Percentiles rank a stretch among this genome's conserved stretches.
Conservation (phyloP, 106 monocot species). For the Dendrobium chrysotoxum region DNA sequence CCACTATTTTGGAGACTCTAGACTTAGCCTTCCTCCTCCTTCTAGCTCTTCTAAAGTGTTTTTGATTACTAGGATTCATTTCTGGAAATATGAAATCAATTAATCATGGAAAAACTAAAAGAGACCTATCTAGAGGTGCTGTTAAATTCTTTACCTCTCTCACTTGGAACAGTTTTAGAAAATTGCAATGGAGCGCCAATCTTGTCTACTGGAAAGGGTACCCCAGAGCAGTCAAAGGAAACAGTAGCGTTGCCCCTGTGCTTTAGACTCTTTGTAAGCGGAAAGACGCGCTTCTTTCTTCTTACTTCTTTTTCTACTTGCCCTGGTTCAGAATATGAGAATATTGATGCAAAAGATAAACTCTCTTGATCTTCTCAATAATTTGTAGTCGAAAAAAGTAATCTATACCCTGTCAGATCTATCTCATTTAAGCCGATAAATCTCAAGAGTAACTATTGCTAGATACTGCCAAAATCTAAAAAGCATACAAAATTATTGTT, state of each 20-base stretch:
- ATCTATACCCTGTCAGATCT: not conserved
- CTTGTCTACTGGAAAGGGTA: not conserved
- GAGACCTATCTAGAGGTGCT: not conserved
- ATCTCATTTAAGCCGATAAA: not conserved
- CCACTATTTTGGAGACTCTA: not conserved
- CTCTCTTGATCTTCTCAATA: not conserved
- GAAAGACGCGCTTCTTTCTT: not conserved
- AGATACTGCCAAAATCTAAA: not conserved
- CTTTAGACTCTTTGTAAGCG: not conserved
- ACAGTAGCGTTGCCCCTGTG: not conserved
- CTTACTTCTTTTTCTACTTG: not conserved
- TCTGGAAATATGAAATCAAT: not conserved
- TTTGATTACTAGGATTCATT: not conserved
- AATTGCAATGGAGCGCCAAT: not conserved
- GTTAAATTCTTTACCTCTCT: not conserved
- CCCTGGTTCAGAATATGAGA: not conserved
- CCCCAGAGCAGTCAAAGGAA: not conserved
- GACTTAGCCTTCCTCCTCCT: not conserved
- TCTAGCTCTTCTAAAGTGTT: not conserved
- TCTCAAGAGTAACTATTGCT: not conserved
- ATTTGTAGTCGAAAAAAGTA: too few species aligned
- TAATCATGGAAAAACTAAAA: not conserved
- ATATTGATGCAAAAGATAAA: not conserved
- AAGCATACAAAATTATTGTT: not conserved
- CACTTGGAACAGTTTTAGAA: not conserved